These are phyloP conservation scores for Nakataea oryzae DNA, from an alignment of 2,329 filamentous ascomycete genomes.

Conservation along the genomic window DNA sequence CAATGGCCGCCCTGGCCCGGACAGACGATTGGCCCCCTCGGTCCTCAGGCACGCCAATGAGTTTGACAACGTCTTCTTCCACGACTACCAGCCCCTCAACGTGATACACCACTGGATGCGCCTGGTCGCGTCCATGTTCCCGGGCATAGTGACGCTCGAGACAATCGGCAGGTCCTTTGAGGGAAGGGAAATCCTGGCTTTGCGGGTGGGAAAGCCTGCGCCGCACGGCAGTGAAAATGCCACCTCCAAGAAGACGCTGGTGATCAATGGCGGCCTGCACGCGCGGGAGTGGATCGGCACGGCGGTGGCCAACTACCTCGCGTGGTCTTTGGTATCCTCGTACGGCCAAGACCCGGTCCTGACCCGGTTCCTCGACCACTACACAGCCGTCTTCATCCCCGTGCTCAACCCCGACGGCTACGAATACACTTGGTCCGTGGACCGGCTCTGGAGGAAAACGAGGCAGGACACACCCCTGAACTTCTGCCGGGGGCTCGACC, in stretches of 20 bases:
- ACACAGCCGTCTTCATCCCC: slow-evolving; percentile 82
- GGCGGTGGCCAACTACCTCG: slow-evolving; percentile 81
- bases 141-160: slow-evolving; percentile 50
- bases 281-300: slow-evolving; percentile 95
- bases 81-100: slow-evolving; percentile 79
- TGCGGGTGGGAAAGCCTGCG: slow-evolving; percentile 52
- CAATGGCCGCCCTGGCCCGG: background rate
- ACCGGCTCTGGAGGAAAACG: slow-evolving; percentile 93
- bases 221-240: slow-evolving; percentile 14
- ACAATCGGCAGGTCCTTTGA: slow-evolving; percentile 81
- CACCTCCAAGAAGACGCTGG: slow-evolving; percentile 19
- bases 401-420: slow-evolving; percentile 91
- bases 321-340: slow-evolving; percentile 76
- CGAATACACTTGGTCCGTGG: slow-evolving; percentile 83
- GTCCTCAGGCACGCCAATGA: background rate
- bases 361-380: slow-evolving; percentile 69
- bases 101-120: slow-evolving; percentile 68
- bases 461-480: slow-evolving; percentile 70
- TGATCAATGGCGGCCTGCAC: slow-evolving; percentile 74
- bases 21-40: background rate
- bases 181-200: slow-evolving; percentile 72
- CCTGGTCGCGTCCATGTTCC: slow-evolving; percentile 81
- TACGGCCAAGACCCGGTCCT: slow-evolving; percentile 65
- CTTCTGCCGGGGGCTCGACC: slow-evolving; percentile 79
- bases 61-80: slow-evolving; percentile 75